These are phyloP conservation scores for Fusarium anguioides DNA, from an alignment of 2,329 filamentous ascomycete genomes.

Conservation along the genomic window DNA sequence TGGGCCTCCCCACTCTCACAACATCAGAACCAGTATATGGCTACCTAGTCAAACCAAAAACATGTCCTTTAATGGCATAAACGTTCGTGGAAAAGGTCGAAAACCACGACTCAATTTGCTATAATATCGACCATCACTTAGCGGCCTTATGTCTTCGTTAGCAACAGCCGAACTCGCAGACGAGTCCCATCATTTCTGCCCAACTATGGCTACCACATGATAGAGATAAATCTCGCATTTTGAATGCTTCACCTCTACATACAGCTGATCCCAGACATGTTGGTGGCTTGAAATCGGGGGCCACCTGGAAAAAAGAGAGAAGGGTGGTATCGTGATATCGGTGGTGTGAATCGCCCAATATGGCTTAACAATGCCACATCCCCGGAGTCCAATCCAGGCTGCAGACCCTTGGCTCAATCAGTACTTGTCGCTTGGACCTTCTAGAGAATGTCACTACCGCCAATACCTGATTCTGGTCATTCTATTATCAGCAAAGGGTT, in stretches of 20 bases:
- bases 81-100: not conserved
- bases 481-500: not conserved
- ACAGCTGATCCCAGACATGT: not conserved
- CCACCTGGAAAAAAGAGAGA: not conserved
- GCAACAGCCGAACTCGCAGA: not conserved
- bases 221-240: not conserved
- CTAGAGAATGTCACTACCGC: not conserved
- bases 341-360: constrained; percentile 1
- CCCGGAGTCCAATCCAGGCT: not conserved
- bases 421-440: not conserved
- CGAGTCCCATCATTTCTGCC: not conserved
- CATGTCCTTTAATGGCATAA: not conserved
- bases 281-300: not conserved
- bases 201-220: not conserved
- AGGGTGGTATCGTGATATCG: not conserved
- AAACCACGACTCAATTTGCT: not conserved
- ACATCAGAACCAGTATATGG: not conserved
- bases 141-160: not conserved
- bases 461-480: not conserved
- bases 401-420: not conserved
- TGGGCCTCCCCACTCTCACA: not conserved
- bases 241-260: not conserved
- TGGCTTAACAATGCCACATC: constrained; percentile 2
- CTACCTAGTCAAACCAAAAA: not conserved
- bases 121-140: not conserved